These are phyloP conservation scores for Mrakia blollopis DNA, from an alignment of 768 basidiomycete species.

Conservation along the genomic window DNA sequence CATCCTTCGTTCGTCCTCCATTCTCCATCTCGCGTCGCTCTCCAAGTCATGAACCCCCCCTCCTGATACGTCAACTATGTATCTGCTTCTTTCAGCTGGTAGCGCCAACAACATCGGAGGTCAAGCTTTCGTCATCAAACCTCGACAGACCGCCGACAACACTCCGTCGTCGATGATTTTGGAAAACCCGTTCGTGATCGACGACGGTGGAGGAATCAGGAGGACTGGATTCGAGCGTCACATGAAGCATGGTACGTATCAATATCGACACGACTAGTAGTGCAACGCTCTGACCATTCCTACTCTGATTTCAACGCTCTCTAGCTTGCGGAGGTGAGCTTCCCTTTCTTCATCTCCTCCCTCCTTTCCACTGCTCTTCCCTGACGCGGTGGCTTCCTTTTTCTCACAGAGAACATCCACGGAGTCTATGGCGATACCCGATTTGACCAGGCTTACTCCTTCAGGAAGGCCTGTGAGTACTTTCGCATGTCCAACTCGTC, in stretches of 20 bases:
- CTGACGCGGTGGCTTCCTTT: not conserved
- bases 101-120: slow-evolving; percentile 52
- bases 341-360: not conserved
- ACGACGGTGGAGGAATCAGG: slow-evolving; percentile 46
- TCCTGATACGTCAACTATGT: too few relatives aligned
- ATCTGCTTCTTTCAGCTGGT: too few relatives aligned
- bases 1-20: slow-evolving; percentile 48
- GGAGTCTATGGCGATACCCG: slow-evolving; percentile 52
- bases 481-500: not conserved
- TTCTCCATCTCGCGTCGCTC: not conserved
- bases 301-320: not conserved
- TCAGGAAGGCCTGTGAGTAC: slow-evolving; percentile 67
- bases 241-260: slow-evolving; percentile 54
- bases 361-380: not conserved
- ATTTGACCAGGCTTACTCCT: slow-evolving; percentile 72
- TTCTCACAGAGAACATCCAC: slow-evolving; percentile 45
- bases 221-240: slow-evolving; percentile 63
- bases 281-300: too few relatives aligned
- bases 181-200: slow-evolving; percentile 63
- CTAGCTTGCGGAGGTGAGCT: slow-evolving; percentile 51
- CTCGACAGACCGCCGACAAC: slow-evolving; percentile 60
- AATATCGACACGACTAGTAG: too few relatives aligned
- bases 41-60: too few relatives aligned
- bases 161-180: slow-evolving; percentile 41
- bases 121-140: slow-evolving; percentile 74